phyloP scores from a whole-genome alignment of 2,329 filamentous ascomycete species.

The Curvularia spicifera region DNA sequence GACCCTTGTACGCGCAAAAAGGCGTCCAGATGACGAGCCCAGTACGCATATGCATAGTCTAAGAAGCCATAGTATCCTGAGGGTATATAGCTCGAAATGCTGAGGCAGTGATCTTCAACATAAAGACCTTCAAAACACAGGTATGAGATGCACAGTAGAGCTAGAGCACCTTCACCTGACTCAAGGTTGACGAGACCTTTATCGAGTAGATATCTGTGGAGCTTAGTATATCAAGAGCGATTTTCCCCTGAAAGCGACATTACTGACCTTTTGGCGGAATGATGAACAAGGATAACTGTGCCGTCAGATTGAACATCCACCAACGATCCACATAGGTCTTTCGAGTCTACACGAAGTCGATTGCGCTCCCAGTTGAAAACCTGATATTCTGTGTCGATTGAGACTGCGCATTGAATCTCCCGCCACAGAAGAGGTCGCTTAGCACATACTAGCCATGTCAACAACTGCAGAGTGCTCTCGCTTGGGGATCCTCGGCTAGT shows the following conservation, averaged over 20 bases:
- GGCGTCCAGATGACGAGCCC: slow-evolving; percentile 11
- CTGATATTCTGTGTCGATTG: slow-evolving; percentile 27
- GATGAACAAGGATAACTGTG: slow-evolving; percentile 10
- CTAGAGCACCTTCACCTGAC: slow-evolving; percentile 1
- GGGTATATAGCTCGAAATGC: not conserved
- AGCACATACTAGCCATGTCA: slow-evolving; percentile 39
- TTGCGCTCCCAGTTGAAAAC: slow-evolving; percentile 30
- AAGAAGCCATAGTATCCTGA: slow-evolving; percentile 13
- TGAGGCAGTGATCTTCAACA: not conserved
- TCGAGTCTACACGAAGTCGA: slow-evolving; percentile 28
- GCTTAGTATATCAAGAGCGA: not conserved
- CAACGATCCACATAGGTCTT: slow-evolving; percentile 36
- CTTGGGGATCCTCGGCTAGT: slow-evolving; percentile 19
- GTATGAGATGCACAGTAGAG: slow-evolving; percentile 5
- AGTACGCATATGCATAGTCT: slow-evolving; percentile 13
- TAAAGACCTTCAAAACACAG: slow-evolving; percentile 8
- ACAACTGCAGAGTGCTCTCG: slow-evolving; percentile 21
- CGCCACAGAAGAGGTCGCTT: slow-evolving; percentile 36
- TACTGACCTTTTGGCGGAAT: slow-evolving; percentile 11
- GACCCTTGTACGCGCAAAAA: slow-evolving; percentile 2
- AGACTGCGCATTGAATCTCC: slow-evolving; percentile 38
- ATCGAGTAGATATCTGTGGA: slow-evolving; percentile 6
- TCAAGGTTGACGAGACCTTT: slow-evolving; percentile 4
- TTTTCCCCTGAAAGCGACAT: not conserved
- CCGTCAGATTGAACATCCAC: slow-evolving; percentile 7